phyloP scores from a whole-genome alignment of 148 eudicot species.

The Amaranthus cruentus region DNA sequence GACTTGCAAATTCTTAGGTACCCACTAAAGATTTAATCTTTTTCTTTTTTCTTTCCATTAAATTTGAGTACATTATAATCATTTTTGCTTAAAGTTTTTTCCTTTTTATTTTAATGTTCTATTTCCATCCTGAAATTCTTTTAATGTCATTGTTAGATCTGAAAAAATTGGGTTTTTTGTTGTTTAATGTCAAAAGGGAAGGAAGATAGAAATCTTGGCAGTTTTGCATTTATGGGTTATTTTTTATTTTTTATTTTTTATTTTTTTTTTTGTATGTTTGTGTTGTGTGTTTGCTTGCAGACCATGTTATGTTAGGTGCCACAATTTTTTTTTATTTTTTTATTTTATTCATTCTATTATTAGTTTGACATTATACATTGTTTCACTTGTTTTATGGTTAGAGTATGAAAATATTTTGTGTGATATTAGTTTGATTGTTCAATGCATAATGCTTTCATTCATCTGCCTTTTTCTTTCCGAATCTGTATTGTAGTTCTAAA shows the following conservation, averaged over 20 bases:
- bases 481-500: background rate
- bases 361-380: background rate
- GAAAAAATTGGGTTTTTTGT: background rate
- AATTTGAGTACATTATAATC: background rate
- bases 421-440: background rate
- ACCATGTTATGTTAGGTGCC: background rate
- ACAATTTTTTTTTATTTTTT: background rate
- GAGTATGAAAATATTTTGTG: background rate
- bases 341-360: background rate
- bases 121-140: background rate
- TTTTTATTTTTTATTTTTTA: background rate
- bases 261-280: too few relatives aligned
- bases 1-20: slow-evolving; percentile 87
- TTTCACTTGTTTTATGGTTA: too few relatives aligned
- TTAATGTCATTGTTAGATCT: slow-evolving; percentile 10
- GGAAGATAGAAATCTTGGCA: background rate
- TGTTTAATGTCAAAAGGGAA: background rate
- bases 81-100: background rate
- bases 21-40: background rate
- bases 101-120: background rate
- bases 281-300: slow-evolving; percentile 1
- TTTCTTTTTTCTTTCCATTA: background rate
- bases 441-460: background rate
- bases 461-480: background rate
- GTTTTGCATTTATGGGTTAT: slow-evolving; percentile 2